Base-by-base conservation (phyloP, 2,329 filamentous ascomycete species). In the Calonectria multiphialidica region DNA sequence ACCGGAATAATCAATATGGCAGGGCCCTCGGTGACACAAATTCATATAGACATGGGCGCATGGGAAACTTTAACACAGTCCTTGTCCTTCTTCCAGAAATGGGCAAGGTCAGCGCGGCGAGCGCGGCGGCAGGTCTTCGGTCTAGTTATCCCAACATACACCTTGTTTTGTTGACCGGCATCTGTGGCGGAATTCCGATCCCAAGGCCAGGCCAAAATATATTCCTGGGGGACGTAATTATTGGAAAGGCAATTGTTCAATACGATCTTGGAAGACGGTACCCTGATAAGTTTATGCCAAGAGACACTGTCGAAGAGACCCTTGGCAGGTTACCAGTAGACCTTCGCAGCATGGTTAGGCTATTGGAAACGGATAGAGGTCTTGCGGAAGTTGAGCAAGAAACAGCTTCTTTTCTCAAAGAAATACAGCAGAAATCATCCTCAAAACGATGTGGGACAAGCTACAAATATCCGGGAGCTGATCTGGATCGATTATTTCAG, bases 131-230 rank as follows among this genome's bases (percentile, higher is more conserved):
- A 1, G 79, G 75, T 30, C 67, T 85, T 8, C 76, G 79, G 0
- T 76, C 75, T 5, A 86, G 82, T 61, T 87, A 83, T 63, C 64
- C 66, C 0, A 68, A 72, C 10, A 57, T 87, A 16, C 77, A 75
- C 40, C 72, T 85, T 0, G 82, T 75, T 2, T 62, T 87, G 1
- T 49, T 86, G 2, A 83, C 84, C 4, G 85, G 85, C 0, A 75
- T 86, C 1, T 86, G 84, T 66, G 85, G 83, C 7, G 83, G 80
- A 15, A 76, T 81, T 7, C 83, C 84, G 13, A 50, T 45, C 10
- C n/a, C 42, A 33, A 66, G 62, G 2, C 37, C 49, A 3, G 28
- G n/a, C 6, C n/a, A 78, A 81, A 59, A 50, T 2, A 75, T 79
- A 15, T 25, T 81, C 5, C 74, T 84, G 0, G 81, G 82, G 9